Base-by-base conservation (phyloP, 768 basidiomycete genomes). In the Tricholoma hemisulphureum region DNA sequence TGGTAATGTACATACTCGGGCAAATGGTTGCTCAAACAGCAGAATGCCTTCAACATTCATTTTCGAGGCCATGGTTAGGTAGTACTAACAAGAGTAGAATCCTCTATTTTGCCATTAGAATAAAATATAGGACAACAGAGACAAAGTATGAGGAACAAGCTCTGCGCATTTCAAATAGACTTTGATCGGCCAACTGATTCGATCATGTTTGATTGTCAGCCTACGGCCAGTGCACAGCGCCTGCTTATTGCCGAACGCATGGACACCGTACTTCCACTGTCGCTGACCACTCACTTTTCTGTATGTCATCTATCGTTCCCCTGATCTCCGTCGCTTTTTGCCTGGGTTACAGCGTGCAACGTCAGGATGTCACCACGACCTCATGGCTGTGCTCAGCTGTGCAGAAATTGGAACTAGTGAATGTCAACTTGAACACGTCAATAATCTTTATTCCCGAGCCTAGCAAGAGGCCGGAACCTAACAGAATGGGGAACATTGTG, bases 21-120 rank as follows among this genome's bases (percentile, higher is more conserved):
- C 83, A 71, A 93, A 91, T 0, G 91, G 91, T 64, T 94, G 91
- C 70, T 94, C 92, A 60, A 94, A 90, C 57, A 93, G 80, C 67
- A 93, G 76, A 11, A 87, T 75, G 0, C 89, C 90, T 49, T 94
- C 92, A 4, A 82, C 65, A 63, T 87, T 88, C 53, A 89, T 69
- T 66, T 86, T 91, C 69, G 69, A 76, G 21, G 69, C 68, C 81
- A 82, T 81, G 20, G 3, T 31, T 37, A 16, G 51, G 20, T 3
- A 35, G 43, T 5, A 43, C n/a, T n/a, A n/a, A n/a, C n/a, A n/a
- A n/a, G n/a, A n/a, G n/a, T n/a, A n/a, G 13, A 21, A 28, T 14
- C 14, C 11, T 50, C 10, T 50, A 13, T 23, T n/a, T 18, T 26
- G 43, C 32, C 32, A 34, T 34, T 13, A 13, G 32, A 10, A 34